A percentile compares a stretch with the other conserved stretches of the same genome.
phyloP scores from a whole-genome alignment of 495 filamentous ascomycete genomes.

The Friedmanniomyces simplex region DNA sequence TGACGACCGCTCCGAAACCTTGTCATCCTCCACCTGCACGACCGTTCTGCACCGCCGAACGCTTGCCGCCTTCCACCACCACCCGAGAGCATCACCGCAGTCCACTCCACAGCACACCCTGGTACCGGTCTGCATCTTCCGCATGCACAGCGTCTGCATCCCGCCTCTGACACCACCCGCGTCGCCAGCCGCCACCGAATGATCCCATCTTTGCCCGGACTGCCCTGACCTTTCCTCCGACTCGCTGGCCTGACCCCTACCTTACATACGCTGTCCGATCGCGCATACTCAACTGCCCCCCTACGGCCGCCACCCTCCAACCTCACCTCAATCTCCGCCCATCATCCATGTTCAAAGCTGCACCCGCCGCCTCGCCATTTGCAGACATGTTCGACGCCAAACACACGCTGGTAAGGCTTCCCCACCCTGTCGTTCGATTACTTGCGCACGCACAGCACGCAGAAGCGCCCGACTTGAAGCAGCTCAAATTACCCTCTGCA shows the following conservation, averaged over 20 bases:
- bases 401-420: not conserved
- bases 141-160: not conserved
- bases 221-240: not conserved
- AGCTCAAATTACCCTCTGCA: not conserved
- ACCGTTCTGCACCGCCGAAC: constrained; percentile 6
- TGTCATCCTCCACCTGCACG: constrained; percentile 6
- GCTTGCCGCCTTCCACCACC: not conserved
- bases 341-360: constrained; percentile 7
- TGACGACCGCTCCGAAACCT: not conserved
- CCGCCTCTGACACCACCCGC: not conserved
- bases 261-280: not conserved
- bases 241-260: not conserved
- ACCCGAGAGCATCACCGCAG: not conserved
- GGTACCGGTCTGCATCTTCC: not conserved
- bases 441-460: not conserved
- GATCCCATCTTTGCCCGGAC: not conserved
- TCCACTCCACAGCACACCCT: not conserved
- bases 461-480: not conserved
- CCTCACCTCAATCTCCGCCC: not conserved
- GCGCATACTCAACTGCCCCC: not conserved
- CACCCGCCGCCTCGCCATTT: not conserved
- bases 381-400: not conserved
- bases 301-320: not conserved
- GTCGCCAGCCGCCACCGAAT: not conserved
- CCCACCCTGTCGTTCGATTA: not conserved